Evolutionary conservation across 2,329 filamentous ascomycete genomes (phyloP).

Genomic region (Calonectria pauciramosa): DNA sequence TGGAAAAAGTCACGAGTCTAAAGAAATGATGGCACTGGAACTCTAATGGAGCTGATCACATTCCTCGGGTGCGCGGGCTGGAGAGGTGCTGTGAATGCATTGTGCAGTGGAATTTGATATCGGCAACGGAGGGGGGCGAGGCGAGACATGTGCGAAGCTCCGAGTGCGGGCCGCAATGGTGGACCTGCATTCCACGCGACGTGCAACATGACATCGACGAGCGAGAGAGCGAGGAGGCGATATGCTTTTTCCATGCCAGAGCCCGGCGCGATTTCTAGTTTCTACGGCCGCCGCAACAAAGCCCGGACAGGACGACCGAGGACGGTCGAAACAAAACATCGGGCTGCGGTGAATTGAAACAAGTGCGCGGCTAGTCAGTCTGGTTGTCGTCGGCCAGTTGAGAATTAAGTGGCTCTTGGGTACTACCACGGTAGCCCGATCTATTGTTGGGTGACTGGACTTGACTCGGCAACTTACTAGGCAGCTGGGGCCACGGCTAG

Average conservation of each 20-base stretch:
- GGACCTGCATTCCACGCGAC: neutral
- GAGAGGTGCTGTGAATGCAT: neutral
- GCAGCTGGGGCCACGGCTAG: neutral
- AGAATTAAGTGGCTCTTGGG: neutral
- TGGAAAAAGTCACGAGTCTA: neutral
- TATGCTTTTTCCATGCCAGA: constrained; percentile 7
- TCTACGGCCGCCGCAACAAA: neutral
- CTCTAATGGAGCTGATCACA: constrained; percentile 1
- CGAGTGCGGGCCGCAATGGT: neutral
- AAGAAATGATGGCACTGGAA: neutral
- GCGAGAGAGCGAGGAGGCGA: neutral
- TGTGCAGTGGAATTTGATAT: constrained; percentile 8
- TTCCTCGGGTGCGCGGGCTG: neutral
- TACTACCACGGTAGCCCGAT: neutral
- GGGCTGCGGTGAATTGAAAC: constrained; percentile 7
- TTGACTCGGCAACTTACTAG: neutral
- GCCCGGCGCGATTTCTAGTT: neutral
- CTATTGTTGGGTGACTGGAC: neutral
- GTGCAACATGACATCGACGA: neutral
- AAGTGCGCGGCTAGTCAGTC: neutral
- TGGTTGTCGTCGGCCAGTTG: neutral
- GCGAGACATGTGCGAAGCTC: neutral
- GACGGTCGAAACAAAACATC: neutral
- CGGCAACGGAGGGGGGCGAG: neutral
- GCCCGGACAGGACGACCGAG: constrained; percentile 4